These are phyloP conservation scores for Monilinia vaccinii-corymbosi DNA, from an alignment of 2,329 filamentous ascomycete genomes.

Conservation along the genomic window DNA sequence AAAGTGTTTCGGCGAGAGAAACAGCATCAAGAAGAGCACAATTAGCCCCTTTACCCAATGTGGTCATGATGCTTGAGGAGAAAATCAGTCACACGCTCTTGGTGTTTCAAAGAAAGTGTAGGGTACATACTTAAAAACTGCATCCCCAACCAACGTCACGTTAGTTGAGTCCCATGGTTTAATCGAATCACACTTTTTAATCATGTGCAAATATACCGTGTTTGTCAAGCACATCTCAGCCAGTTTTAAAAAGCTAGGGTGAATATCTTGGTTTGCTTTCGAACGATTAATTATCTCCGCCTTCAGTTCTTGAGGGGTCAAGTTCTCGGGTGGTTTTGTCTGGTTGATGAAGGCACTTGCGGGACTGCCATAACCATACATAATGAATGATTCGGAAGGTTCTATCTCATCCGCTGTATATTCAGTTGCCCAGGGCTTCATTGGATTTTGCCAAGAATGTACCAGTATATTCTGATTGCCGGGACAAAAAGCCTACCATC, in stretches of 20 bases:
- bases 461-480: constrained; percentile 24
- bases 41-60: constrained; percentile 25
- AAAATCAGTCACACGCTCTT: constrained; percentile 1
- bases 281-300: constrained; percentile 18
- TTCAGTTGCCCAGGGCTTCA: constrained; percentile 18
- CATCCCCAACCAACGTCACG: constrained; percentile 24
- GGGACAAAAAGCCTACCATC: constrained; percentile 18
- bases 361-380: constrained; percentile 23
- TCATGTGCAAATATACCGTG: constrained; percentile 19
- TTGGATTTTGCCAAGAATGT: constrained; percentile 23
- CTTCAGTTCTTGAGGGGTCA: constrained; percentile 22
- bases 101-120: no score
- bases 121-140: constrained; percentile 23
- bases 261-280: constrained; percentile 12
- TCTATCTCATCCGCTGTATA: constrained; percentile 18
- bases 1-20: constrained; percentile 19
- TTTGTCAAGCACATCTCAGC: constrained; percentile 18
- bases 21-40: constrained; percentile 26
- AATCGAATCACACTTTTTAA: constrained; percentile 20
- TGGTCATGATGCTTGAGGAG: constrained; percentile 21
- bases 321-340: constrained; percentile 14
- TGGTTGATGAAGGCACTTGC: constrained; percentile 18
- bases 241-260: constrained; percentile 17
- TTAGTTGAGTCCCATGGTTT: constrained; percentile 19
- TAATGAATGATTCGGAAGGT: constrained; percentile 25